Base-by-base conservation (phyloP, 2,329 filamentous ascomycete genomes). In the Trichoderma sp. region DNA sequence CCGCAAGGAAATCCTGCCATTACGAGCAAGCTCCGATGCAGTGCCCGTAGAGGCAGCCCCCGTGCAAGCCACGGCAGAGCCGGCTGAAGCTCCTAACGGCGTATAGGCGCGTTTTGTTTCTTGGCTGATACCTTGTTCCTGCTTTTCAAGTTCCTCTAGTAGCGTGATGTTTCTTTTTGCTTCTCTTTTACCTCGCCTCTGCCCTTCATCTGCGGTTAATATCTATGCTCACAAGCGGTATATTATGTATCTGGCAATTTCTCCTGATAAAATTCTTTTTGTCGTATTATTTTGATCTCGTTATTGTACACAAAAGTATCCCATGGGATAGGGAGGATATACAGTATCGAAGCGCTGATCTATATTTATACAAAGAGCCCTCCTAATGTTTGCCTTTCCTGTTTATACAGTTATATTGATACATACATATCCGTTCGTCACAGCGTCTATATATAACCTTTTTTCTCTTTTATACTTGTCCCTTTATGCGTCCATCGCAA, bases 1-100 rank as follows among this genome's bases (percentile, higher is more conserved):
- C n/a, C 89, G 88, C 76, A 95, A 93, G 80, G 84, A 87, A 70
- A 83, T 89, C 16, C 33, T 43, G 5, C 70, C 70, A 2, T 27
- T 65, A n/a, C 65, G 55, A 13, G 16, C 61, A 5, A 24, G 21
- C 5, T 40, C 40, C 3, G 53, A 37, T 35, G 24, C 33, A 8
- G 47, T 37, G n/a, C 35, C 63, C 3, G 49, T 24, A n/a, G 68
- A 57, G 14, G 35, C 27, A 43, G 57, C 33, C 10, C 49, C 57
- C 8, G 35, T 19, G 31, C 56, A 61, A 21, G n/a, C 27, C 31
- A 11, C 55, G 21, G 27, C 33, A n/a, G 66, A 69, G 43, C 8
- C 53, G 19, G n/a, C 55, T 19, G 69, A 68, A 13, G 29, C 57
- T 14, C 16, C 27, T 57, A 70, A 64, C 5, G 47, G 61, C 13